Evolutionary conservation across 257 asterid species (phyloP).

Genomic region (Lavandula angustifolia): DNA sequence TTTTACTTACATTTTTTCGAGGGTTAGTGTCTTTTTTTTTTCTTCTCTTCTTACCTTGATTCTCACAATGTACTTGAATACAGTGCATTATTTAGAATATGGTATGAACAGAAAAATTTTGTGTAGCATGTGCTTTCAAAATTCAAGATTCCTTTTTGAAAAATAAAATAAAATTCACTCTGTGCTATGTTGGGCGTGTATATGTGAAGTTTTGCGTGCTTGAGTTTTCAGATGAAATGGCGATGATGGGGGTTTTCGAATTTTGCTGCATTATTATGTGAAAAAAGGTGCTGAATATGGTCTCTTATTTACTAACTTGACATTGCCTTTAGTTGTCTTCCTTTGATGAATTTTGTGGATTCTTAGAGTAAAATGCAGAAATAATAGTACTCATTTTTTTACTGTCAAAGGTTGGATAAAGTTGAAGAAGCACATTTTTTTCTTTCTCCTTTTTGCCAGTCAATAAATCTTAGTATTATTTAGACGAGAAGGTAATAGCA

Average conservation of each 20-base stretch:
- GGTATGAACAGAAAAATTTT: background rate
- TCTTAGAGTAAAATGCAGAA: constrained; percentile 7
- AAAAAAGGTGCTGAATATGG: constrained; percentile 38
- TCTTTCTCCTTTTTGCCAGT: background rate
- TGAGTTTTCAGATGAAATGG: constrained; percentile 44
- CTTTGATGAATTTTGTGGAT: constrained; percentile 28
- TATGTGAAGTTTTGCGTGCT: constrained; percentile 33
- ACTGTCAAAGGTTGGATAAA: constrained; percentile 18
- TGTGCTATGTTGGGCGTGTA: background rate
- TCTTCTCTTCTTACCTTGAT: constrained; percentile 15
- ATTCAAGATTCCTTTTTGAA: constrained; percentile 22
- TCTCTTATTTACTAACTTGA: constrained; percentile 28
- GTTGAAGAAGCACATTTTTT: constrained; percentile 33
- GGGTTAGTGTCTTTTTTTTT: constrained; percentile 3
- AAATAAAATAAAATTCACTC: background rate
- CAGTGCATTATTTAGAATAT: background rate
- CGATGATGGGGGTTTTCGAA: constrained; percentile 36
- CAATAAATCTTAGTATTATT: constrained; percentile 21
- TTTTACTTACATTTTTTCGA: constrained; percentile 39
- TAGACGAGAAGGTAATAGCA: constrained; percentile 12
- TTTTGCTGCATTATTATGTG: constrained; percentile 42
- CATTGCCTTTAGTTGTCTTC: constrained; percentile 26
- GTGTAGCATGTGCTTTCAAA: constrained; percentile 25
- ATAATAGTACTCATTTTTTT: constrained; percentile 1
- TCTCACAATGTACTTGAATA: constrained; percentile 27